Percentiles rank a stretch among this genome's conserved stretches.
These are phyloP conservation scores for Pseudocercospora cruenta DNA, from an alignment of 2,329 filamentous ascomycete genomes.

Conservation along the genomic window DNA sequence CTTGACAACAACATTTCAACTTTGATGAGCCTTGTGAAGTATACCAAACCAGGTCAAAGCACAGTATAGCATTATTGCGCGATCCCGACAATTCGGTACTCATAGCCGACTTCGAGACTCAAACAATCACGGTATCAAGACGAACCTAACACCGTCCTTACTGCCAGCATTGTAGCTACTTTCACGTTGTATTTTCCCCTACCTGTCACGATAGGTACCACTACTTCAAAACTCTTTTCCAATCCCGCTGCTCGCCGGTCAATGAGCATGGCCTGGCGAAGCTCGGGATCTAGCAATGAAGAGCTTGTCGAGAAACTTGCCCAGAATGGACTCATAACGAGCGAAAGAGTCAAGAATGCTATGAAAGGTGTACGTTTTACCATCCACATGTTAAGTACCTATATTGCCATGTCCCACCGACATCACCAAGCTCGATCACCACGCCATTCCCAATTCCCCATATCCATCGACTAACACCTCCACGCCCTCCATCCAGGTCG, in stretches of 20 bases:
- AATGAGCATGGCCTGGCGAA: conserved; percentile 82
- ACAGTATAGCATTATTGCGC: neutral
- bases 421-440: too few relatives aligned
- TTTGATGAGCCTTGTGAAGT: neutral
- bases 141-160: too few relatives aligned
- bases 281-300: conserved; percentile 73
- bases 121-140: too few relatives aligned
- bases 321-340: conserved; percentile 72
- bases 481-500: conserved; percentile 68
- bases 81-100: neutral
- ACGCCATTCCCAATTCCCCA: neutral
- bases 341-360: conserved; percentile 72
- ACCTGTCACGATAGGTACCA: conserved; percentile 12
- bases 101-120: too few relatives aligned
- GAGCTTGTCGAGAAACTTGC: conserved; percentile 79
- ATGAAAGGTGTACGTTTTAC: conserved; percentile 67
- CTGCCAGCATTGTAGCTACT: neutral
- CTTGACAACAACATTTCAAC: neutral
- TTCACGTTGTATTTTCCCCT: neutral
- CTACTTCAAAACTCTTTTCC: conserved; percentile 8
- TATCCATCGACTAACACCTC: neutral
- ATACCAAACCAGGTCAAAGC: neutral
- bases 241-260: conserved; percentile 3
- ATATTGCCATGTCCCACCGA: neutral
- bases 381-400: neutral